Evolutionary conservation across 176 grass and related monocot genomes (phyloP), one percentile per base, ranked within the genome.

Genomic region (Dendrocalamus sinicus): DNA sequence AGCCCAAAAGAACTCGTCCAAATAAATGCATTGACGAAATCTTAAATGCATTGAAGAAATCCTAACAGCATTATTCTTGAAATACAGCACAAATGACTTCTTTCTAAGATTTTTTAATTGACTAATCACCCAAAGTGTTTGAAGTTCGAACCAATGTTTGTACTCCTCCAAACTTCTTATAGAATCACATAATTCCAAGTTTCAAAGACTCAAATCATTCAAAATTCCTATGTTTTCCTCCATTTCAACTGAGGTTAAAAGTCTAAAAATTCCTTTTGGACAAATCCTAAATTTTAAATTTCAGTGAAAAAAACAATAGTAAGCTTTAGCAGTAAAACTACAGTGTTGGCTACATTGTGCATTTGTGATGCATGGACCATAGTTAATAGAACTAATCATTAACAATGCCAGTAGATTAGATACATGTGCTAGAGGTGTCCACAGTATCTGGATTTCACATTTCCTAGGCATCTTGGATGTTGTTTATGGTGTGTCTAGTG

Each of bases 251-350:
- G 26, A 43, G 72, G 70, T 17, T 77, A 86, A 16, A 81, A 71
- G 5, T 77, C 10, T 59, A 71, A 45, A 76, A 28, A 9, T 77
- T 60, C 65, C 37, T 63, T 32, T 8, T 6, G 19, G 15, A 17
- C 19, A 66, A 81, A 80, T 11, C 22, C 52, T 73, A 40, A 83
- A 80, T 67, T 75, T 58, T 39, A 80, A 39, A 62, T 76, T 85
- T 84, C 43, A 80, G 77, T 37, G 24, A 57, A 39, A 76, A 58
- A 88, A 51, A 48, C 10, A 12, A 22, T 3, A 24, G 15, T 20
- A 8, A 23, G 14, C n/a, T 68, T 28, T 76, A 70, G 77, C n/a
- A 70, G 63, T 61, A 16, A 68, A 83, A 83, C 3, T 20, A 39
- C 75, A 28, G 12, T 52, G 39, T 26, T 24, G 4, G 13, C 3